Percentiles rank a stretch among this genome's conserved stretches.
Evolutionary conservation across 1,139 yeast genomes (phyloP).

Genomic region (Yamadazyma diddensiae): DNA sequence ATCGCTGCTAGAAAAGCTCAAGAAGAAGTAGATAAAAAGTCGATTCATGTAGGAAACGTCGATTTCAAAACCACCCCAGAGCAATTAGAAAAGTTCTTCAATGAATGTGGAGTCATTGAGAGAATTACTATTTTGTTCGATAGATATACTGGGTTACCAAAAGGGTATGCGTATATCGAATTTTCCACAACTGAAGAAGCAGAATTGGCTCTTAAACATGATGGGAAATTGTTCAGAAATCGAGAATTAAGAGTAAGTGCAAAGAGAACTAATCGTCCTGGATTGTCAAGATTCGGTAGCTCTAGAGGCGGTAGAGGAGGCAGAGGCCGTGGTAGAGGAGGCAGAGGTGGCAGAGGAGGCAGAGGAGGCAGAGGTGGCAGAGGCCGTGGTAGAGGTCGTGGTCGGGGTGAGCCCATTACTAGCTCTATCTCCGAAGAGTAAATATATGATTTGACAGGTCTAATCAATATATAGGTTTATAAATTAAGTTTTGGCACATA

Average conservation of each 20-base stretch:
- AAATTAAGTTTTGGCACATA: too few relatives aligned
- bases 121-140: constrained; percentile 42
- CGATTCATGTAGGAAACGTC: constrained; percentile 44
- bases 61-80: constrained; percentile 42
- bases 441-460: too few relatives aligned
- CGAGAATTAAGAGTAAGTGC: constrained; percentile 35
- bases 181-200: constrained; percentile 30
- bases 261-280: constrained; percentile 41
- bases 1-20: constrained; percentile 29
- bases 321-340: constrained; percentile 18
- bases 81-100: constrained; percentile 39
- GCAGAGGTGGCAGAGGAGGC: constrained; percentile 16
- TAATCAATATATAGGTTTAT: too few relatives aligned
- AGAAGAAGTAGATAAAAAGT: constrained; percentile 34
- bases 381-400: constrained; percentile 8
- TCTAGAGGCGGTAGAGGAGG: constrained; percentile 20
- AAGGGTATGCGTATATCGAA: constrained; percentile 47
- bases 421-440: too few relatives aligned
- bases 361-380: constrained; percentile 7
- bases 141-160: constrained; percentile 36
- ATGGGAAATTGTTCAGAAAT: constrained; percentile 34
- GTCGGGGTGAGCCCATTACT: constrained; percentile 5
- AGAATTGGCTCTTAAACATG: constrained; percentile 32
- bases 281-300: constrained; percentile 18
- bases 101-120: constrained; percentile 32